A percentile compares a stretch with the other conserved stretches of the same genome.
Conservation (phyloP, 2,329 filamentous ascomycete genomes). For the Cladophialophora psammophila region DNA sequence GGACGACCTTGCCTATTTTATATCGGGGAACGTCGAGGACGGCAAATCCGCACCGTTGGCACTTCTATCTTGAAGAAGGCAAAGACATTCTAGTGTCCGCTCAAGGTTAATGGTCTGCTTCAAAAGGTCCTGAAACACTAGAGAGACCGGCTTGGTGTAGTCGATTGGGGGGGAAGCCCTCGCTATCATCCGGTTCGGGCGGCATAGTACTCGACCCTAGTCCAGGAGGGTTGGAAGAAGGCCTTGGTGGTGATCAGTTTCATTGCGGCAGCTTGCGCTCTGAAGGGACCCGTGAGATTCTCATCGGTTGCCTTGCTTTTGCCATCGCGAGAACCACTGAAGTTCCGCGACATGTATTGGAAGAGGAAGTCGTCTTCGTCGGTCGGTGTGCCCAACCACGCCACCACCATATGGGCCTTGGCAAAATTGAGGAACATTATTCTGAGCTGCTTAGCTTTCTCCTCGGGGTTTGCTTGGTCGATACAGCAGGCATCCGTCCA, state of each 20-base stretch:
- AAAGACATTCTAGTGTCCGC: not conserved
- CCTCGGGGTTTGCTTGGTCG: not conserved
- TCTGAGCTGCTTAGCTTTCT: not conserved
- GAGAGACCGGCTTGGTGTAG: not conserved
- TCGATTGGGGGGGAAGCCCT: not conserved
- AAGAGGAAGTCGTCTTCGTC: no score
- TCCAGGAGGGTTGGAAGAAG: no score
- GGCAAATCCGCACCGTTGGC: not conserved
- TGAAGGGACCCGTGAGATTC: no score
- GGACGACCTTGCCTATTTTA: not conserved
- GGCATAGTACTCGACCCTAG: no score
- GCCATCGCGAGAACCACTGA: no score
- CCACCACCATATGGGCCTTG: not conserved
- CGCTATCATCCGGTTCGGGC: not conserved
- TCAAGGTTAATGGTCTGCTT: not conserved
- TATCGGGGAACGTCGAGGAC: not conserved
- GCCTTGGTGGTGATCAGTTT: no score
- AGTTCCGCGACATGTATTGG: no score
- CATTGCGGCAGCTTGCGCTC: no score
- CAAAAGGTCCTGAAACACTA: not conserved
- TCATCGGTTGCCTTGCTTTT: no score
- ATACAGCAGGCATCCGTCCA: not conserved
- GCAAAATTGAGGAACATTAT: not conserved
- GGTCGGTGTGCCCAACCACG: not conserved
- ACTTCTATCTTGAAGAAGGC: not conserved